phyloP scores from a whole-genome alignment of 306 rosid species.

The Pyrus bretschneideri region DNA sequence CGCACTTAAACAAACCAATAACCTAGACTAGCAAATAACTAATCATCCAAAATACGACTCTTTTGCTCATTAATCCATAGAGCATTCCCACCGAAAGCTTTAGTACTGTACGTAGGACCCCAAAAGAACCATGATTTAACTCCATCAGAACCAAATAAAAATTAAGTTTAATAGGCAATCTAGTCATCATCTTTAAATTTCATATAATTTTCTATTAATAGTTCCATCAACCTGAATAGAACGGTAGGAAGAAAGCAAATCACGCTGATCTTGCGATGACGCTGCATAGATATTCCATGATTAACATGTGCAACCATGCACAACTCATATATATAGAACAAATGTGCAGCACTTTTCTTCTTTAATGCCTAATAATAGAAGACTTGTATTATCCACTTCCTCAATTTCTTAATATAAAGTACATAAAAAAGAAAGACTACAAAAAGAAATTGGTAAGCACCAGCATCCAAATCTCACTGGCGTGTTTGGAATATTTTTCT shows the following conservation, averaged over 20 bases:
- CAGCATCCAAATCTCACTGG: background rate
- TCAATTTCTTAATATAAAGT: background rate
- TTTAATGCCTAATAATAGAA: background rate
- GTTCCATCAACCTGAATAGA: background rate
- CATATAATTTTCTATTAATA: background rate
- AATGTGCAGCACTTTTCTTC: no score
- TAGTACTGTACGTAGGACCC: slow-evolving; percentile 1
- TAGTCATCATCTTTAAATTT: background rate
- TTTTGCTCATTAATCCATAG: background rate
- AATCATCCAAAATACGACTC: background rate
- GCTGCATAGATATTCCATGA: background rate
- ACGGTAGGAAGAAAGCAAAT: background rate
- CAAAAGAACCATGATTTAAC: background rate
- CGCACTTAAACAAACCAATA: no score
- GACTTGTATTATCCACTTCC: background rate
- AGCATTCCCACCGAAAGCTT: background rate
- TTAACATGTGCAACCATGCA: background rate
- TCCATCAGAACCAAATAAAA: background rate
- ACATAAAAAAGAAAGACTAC: background rate
- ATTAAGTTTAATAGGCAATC: background rate
- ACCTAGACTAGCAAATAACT: background rate
- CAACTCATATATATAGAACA: background rate
- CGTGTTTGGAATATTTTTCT: background rate
- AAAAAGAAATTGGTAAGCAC: background rate
- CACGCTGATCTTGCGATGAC: background rate